Conservation (phyloP, 345 rosid genomes). For the Iberis pinnata region DNA sequence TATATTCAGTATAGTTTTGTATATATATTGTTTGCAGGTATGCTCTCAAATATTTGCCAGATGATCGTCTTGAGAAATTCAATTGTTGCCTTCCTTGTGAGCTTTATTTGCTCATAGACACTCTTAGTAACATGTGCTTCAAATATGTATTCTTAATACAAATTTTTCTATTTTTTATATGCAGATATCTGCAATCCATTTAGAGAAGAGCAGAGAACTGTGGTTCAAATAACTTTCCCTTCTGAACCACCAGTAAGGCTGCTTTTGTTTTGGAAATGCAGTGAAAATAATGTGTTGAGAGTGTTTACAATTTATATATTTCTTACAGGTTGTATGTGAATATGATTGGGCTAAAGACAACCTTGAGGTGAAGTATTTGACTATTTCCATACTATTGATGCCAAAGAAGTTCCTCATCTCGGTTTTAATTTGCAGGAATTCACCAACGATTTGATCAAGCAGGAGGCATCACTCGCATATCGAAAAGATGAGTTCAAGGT, state of each 20-base stretch:
- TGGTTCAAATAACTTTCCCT: constrained; percentile 59
- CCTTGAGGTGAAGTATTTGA: constrained; percentile 50
- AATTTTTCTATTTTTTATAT: neutral
- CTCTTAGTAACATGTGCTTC: neutral
- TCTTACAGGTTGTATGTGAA: neutral
- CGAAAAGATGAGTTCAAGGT: constrained; percentile 72
- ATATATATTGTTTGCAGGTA: constrained; percentile 45
- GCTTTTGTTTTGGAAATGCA: constrained; percentile 8
- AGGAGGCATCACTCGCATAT: constrained; percentile 44
- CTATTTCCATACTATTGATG: neutral
- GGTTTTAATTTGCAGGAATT: constrained; percentile 43
- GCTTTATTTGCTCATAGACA: constrained; percentile 25
- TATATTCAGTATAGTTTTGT: constrained; percentile 16
- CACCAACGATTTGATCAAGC: constrained; percentile 44
- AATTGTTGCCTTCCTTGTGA: constrained; percentile 88
- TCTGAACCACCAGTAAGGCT: constrained; percentile 68
- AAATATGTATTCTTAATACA: neutral
- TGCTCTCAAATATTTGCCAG: constrained; percentile 78
- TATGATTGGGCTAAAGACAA: constrained; percentile 18
- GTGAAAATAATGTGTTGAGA: too few relatives aligned
- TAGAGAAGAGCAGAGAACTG: constrained; percentile 73
- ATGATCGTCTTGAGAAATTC: constrained; percentile 68
- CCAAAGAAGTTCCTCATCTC: neutral
- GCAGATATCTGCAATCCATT: constrained; percentile 75
- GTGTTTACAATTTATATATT: too few relatives aligned